Evolutionary conservation across 495 filamentous ascomycete species (phyloP).

Genomic region (Penicillium tannophilum): DNA sequence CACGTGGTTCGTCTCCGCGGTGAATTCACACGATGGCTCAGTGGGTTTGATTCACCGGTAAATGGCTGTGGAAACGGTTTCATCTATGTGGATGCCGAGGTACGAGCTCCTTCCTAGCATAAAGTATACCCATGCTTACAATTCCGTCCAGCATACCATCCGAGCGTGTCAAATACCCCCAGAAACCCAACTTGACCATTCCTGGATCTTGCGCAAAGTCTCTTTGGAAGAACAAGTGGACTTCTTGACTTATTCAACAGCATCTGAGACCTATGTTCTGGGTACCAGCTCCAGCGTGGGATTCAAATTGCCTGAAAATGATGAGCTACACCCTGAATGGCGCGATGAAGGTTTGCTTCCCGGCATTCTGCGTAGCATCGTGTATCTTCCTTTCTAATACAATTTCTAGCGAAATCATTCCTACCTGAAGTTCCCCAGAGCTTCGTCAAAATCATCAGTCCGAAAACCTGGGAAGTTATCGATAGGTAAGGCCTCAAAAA

Average conservation of each 20-base stretch:
- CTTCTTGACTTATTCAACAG: slow-evolving; percentile 71
- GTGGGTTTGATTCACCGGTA: slow-evolving; percentile 61
- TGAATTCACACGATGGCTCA: slow-evolving; percentile 63
- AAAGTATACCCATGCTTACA: slow-evolving; percentile 14
- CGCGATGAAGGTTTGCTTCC: slow-evolving; percentile 59
- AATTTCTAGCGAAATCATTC: slow-evolving; percentile 51
- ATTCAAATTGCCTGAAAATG: slow-evolving; percentile 81
- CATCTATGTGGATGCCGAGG: slow-evolving; percentile 68
- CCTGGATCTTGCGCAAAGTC: slow-evolving; percentile 71
- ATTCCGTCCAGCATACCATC: slow-evolving; percentile 55
- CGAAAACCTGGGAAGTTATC: slow-evolving; percentile 73
- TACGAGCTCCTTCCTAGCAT: slow-evolving; percentile 19
- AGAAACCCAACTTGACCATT: slow-evolving; percentile 66
- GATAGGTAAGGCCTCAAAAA: slow-evolving; percentile 54
- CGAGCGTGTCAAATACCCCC: slow-evolving; percentile 67
- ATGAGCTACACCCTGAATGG: slow-evolving; percentile 82
- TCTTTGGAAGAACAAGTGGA: slow-evolving; percentile 70
- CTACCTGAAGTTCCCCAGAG: slow-evolving; percentile 69
- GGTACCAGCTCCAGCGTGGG: slow-evolving; percentile 64
- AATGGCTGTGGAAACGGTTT: slow-evolving; percentile 77
- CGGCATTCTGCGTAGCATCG: neutral
- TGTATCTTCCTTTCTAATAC: slow-evolving; percentile 18
- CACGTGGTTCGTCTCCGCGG: slow-evolving; percentile 71
- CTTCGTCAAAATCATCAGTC: slow-evolving; percentile 71
- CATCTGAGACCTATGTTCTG: slow-evolving; percentile 73